Evolutionary conservation across 1,284 basidiomycete genomes (phyloP), one percentile per base, ranked within the genome.

Genomic region (Cystobasidium pallidum): DNA sequence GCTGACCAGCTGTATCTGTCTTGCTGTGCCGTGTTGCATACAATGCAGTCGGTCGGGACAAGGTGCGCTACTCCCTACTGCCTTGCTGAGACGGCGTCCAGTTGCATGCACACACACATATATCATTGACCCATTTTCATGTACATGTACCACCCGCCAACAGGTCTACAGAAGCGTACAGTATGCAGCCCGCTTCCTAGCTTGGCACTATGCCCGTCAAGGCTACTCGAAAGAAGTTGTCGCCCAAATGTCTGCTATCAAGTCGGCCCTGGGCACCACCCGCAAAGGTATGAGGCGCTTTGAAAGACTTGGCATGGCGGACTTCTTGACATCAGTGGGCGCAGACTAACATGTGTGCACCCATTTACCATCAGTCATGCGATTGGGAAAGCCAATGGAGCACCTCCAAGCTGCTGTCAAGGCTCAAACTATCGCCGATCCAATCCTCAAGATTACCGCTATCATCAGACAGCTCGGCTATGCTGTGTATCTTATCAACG

Each of bases 301-400:
- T 34, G 13, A 1, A 57, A 55, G n/a, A 77, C 45, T 24, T 34
- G 32, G 3, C 11, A 45, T 13, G 36, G 45, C n/a, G n/a, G n/a
- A n/a, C n/a, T n/a, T n/a, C n/a, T n/a, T n/a, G n/a, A n/a, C n/a
- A n/a, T n/a, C n/a, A n/a, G n/a, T n/a, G n/a, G n/a, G n/a, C n/a
- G n/a, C n/a, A n/a, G n/a, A n/a, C 32, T 15, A 19, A 55, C 28
- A 28, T 59, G 10, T 34, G n/a, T 15, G 57, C 13, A 6, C 3
- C 43, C 2, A 45, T 45, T 49, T 39, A 45, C 21, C 24, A 39
- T 8, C 78, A 96, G 94, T 97, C 64, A 86, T 98, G 86, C 87
- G 95, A 24, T 84, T 98, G 66, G 92, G 94, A 78, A 96, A 97
- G 82, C 94, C 94, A 34, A 78, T 96, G 75, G 95, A 99, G 81